Base-by-base conservation (phyloP, 371 early-diverging fungal genomes). In the Mucor circinelloides region DNA sequence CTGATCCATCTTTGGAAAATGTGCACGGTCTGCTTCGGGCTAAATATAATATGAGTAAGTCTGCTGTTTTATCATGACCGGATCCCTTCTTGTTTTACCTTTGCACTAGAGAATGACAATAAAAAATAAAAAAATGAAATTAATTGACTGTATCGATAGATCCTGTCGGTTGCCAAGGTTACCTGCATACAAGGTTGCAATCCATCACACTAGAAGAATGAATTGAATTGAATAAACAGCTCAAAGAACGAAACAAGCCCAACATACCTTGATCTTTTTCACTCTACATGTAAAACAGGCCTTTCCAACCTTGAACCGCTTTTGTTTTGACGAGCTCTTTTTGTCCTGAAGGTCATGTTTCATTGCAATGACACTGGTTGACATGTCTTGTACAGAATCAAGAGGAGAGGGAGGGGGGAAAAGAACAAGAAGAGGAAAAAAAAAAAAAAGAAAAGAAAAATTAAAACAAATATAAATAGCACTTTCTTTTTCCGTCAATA, bases 121-220 rank as follows among this genome's bases (percentile, higher is more conserved):
- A n/a, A n/a, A n/a, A n/a, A 36, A 31, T 38, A 19, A 42, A 15
- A 19, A 44, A n/a, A 57, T 30, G 38, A 40, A 59, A 10, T 31
- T 60, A 57, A 40, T 36, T 54, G 6, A 46, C n/a, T 36, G 15
- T 13, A 21, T 58, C 28, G 10, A 46, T 9, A 6, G 9, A 25
- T 54, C 0, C 10, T 54, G 30, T 54, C 0, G 55, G 55, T 54
- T 28, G 6, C 48, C 62, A 63, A 42, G 28, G 40, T 12, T 79
- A 83, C 84, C 84, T 83, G 84, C 84, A 83, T 83, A 72, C 84
- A 83, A 21, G 84, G 84, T 15, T 78, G 84, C 13, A 83, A 56
- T 25, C 84, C 84, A 76, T 83, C 84, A 27, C 84, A 83, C 84
- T 83, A 67, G 21, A 28, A 25, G 27, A 27, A 25, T 6, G 15